phyloP scores from a whole-genome alignment of 345 rosid genomes.

The Lepidium africanum region DNA sequence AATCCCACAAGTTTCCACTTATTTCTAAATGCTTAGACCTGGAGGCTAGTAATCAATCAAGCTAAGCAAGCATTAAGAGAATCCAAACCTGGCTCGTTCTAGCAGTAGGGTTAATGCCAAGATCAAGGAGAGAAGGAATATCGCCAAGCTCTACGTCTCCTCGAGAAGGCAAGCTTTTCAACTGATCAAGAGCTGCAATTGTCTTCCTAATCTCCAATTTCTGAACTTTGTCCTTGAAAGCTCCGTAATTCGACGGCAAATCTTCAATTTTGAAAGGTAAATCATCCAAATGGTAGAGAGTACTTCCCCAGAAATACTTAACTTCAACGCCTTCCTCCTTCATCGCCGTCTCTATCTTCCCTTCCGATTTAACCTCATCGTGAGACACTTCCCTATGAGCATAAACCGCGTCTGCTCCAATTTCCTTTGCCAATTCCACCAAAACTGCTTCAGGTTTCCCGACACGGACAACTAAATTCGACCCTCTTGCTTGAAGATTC shows the following conservation, averaged over 20 bases:
- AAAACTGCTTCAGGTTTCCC: constrained; percentile 80
- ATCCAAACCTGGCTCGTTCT: constrained; percentile 55
- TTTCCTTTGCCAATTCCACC: constrained; percentile 69
- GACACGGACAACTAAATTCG: constrained; percentile 82
- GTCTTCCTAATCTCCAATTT: constrained; percentile 82
- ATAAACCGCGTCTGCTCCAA: constrained; percentile 89
- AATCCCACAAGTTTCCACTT: not conserved
- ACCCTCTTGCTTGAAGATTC: constrained; percentile 83
- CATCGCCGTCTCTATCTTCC: constrained; percentile 72
- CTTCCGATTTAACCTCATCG: constrained; percentile 84
- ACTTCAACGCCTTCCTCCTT: constrained; percentile 89
- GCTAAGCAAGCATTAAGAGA: not conserved
- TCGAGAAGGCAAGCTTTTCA: constrained; percentile 76
- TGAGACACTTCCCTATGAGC: constrained; percentile 87
- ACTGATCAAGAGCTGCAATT: constrained; percentile 67
- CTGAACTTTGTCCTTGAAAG: constrained; percentile 71
- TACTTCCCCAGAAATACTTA: constrained; percentile 95
- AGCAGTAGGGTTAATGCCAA: constrained; percentile 59
- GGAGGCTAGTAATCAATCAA: not conserved
- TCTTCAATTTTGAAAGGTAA: constrained; percentile 84
- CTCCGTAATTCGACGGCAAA: constrained; percentile 72
- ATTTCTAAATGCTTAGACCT: not conserved
- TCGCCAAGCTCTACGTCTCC: constrained; percentile 96
- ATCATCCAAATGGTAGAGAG: constrained; percentile 86
- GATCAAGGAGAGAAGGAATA: constrained; percentile 76